A percentile compares a stretch with the other conserved stretches of the same genome.
phyloP scores from a whole-genome alignment of 139 green algal genomes.

The Tetraselmis chui region DNA sequence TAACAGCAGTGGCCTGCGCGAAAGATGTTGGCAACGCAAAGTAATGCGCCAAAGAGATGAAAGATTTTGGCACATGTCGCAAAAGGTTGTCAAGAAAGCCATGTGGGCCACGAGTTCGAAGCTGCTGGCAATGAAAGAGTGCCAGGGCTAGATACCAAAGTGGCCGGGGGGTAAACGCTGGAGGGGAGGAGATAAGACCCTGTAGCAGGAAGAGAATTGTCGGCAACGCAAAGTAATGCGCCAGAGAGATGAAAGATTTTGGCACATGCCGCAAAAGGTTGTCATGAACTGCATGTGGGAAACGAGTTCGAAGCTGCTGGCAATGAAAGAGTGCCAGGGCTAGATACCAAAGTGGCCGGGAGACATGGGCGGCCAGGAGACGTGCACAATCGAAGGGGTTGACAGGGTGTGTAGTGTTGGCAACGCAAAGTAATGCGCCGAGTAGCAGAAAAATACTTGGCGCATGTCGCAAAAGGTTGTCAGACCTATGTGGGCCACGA shows the following conservation, averaged over 20 bases:
- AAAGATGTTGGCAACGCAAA: background rate
- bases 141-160: background rate
- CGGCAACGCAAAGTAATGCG: background rate
- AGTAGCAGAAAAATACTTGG: background rate
- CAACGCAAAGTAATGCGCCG: background rate
- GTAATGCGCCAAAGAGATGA: background rate
- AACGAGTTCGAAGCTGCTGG: background rate
- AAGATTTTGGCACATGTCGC: background rate
- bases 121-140: background rate
- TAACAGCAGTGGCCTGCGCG: background rate
- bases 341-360: background rate
- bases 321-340: background rate
- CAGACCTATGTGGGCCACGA: background rate
- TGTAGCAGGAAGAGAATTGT: too few relatives aligned
- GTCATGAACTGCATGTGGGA: background rate
- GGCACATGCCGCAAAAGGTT: background rate
- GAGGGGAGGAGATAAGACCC: background rate
- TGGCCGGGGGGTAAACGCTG: background rate
- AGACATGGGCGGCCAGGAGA: too few relatives aligned
- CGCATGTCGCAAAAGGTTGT: background rate
- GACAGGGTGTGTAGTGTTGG: too few relatives aligned
- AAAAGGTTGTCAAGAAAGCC: background rate
- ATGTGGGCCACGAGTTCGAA: background rate
- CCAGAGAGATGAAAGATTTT: background rate
- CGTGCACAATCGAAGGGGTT: too few relatives aligned